Evolutionary conservation across 768 basidiomycete species (phyloP), one percentile per base, ranked within the genome.

Genomic region (Hypholoma sublateritium): DNA sequence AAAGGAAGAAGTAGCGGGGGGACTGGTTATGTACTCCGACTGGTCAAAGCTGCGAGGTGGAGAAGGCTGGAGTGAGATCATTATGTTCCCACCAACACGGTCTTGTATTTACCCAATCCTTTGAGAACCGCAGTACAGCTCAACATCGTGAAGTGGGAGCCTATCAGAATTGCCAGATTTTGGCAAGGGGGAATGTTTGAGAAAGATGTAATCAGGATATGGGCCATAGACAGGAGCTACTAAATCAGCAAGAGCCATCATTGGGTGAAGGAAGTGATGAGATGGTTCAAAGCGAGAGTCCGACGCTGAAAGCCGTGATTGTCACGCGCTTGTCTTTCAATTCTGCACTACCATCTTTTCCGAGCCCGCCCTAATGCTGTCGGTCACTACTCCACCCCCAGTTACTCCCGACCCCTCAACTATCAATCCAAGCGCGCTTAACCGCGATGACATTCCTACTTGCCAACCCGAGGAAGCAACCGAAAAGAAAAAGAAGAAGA

Each of bases 331-430:
- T 48, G 53, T 46, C 35, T 56, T 51, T 59, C 50, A 37, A 6
- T 49, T 50, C 53, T 32, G 22, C 17, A 21, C 50, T 53, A 54
- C 55, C 53, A 60, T 58, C 54, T 62, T 58, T 59, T 56, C 62
- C 57, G 59, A 72, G 74, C 77, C 77, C 70, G 68, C 77, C 78
- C 78, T 78, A 78, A 78, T 77, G 72, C 68, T 70, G 63, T 69
- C 69, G 56, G 64, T 64, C 59, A 57, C 62, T 28, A 59, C 56
- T 41, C 60, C 68, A 24, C 54, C 65, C 32, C 42, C 61, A 36
- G 25, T 37, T n/a, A 53, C 59, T 34, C 42, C 51, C 47, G 65
- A 66, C 56, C 54, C 64, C 39, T 65, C 59, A 44, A 55, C 53
- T 36, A 35, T 58, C 53, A 54, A 61, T 62, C 58, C 57, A 37